phyloP scores from a whole-genome alignment of 805 yeast species.

The Metschnikowia dekortorum region DNA sequence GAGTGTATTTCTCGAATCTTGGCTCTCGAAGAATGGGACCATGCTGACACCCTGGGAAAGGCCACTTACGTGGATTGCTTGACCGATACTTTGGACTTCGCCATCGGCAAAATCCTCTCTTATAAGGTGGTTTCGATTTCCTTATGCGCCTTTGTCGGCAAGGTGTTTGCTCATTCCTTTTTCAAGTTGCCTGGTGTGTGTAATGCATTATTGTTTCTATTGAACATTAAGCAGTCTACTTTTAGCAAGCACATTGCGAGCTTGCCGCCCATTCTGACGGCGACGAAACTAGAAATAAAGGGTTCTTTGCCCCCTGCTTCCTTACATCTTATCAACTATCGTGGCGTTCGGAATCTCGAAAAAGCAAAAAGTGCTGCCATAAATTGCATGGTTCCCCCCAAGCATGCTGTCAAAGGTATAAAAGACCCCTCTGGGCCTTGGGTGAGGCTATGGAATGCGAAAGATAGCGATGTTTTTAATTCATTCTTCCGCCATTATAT shows the following conservation, averaged over 20 bases:
- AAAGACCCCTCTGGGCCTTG: slow-evolving; percentile 57
- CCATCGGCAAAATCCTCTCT: slow-evolving; percentile 43
- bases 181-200: slow-evolving; percentile 53
- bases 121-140: slow-evolving; percentile 52
- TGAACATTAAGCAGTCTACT: slow-evolving; percentile 49
- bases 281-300: slow-evolving; percentile 3
- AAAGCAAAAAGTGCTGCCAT: slow-evolving; percentile 23
- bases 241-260: slow-evolving; percentile 25
- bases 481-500: slow-evolving; percentile 61
- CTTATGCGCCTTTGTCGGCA: slow-evolving; percentile 63
- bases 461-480: slow-evolving; percentile 55
- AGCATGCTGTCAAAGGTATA: slow-evolving; percentile 45
- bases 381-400: slow-evolving; percentile 38
- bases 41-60: slow-evolving; percentile 21
- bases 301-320: slow-evolving; percentile 27
- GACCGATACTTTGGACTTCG: slow-evolving; percentile 49
- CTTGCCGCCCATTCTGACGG: neutral
- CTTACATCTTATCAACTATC: slow-evolving; percentile 27
- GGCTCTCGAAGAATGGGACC: slow-evolving; percentile 44
- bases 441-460: slow-evolving; percentile 57
- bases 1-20: slow-evolving; percentile 52
- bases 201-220: slow-evolving; percentile 50
- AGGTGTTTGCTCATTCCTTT: slow-evolving; percentile 62
- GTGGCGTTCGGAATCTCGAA: slow-evolving; percentile 31
- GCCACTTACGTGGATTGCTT: slow-evolving; percentile 33